Base-by-base conservation (phyloP, 192 early-diverging fungal species). In the Coemansia sp. region DNA sequence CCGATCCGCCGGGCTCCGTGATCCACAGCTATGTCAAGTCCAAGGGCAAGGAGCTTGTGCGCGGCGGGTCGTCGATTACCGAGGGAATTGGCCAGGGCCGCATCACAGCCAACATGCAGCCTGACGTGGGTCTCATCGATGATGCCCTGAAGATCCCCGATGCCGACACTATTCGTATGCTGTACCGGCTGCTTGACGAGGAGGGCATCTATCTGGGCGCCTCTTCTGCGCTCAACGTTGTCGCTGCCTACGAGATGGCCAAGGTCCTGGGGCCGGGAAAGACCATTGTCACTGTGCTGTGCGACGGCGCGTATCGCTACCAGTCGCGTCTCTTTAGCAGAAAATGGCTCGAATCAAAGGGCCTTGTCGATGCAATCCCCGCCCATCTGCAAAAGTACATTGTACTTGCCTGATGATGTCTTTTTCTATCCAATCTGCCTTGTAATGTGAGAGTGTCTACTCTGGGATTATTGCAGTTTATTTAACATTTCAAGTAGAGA, bases 81-180 rank as follows among this genome's bases (percentile, higher is more conserved):
- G 96, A 98, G 69, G 96, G 93, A 0, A 98, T 98, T 66, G 96
- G 96, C 40, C 95, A 97, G 81, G 96, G 95, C 41, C 90, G 96
- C 52, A 85, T 98, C 39, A 98, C 96, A 8, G 89, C 90, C 26
- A 98, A 98, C 80, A 85, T 98, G 62, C 82, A 87, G 61, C 87
- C 84, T 10, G 94, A 96, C 66, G 73, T 94, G 10, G 85, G 88
- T 13, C 72, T 93, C 47, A 84, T 98, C 39, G 94, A 95, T 55
- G 93, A 90, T 61, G 93, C 95, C 1, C 72, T 98, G 16, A 83
- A 83, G 73, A 89, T 95, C 49, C 88, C 90, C 0, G 96, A 96
- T 69, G 86, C 88, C 26, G 87, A 91, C 16, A 89, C 91, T 0
- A 89, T 98, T 48, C 73, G 82, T 52, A 97, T 95, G 94, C 75